Base-by-base conservation (phyloP, 129 eudicot species). In the Ambrosia trifida region DNA sequence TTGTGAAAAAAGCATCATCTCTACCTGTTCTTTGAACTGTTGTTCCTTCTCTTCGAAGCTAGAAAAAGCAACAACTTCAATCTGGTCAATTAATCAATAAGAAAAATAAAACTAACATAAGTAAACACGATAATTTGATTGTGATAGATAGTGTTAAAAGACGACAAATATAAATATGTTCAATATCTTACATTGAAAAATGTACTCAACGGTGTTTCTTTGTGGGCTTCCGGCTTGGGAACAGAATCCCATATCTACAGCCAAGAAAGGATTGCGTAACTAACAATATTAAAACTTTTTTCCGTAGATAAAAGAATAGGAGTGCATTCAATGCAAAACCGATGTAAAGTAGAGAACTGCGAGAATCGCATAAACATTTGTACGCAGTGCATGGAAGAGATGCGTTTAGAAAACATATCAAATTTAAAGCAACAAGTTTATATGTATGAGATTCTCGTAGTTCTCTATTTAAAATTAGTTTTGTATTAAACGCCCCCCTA, bases 41-140 rank as follows among this genome's bases (percentile, higher is more conserved):
- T 94, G 97, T 85, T 94, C 97, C 84, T 89, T 89, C 81, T 94
- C 98, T 83, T 94, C 98, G 40, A 38, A 94, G 79, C 98, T 89
- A 45, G 96, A 82, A 60, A 93, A 88, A 73, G 98, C 98, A 30
- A 89, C 89, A 63, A 94, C 96, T 82, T 89, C 91, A 78, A 93
- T 94, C 98, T 89, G 74, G 70, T 56, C 62, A 80, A 70, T 54
- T 41, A n/a, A 70, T 51, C 74, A 80, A 50, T 53, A 57, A 67
- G 60, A 31, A 18, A 45, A 63, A 41, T 7, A 62, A 10, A 54
- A 44, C 2, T 36, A 4, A 16, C 17, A 10, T 16, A 66, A 56
- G 2, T 36, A 8, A 13, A 54, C 57, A 44, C 9, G 4, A 75
- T 18, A 38, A 17, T 7, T 59, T 45, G 20, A 57, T 32, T 13